A percentile compares a stretch with the other conserved stretches of the same genome.
Evolutionary conservation across 495 filamentous ascomycete genomes (phyloP).

Genomic region (Parathielavia appendiculata): DNA sequence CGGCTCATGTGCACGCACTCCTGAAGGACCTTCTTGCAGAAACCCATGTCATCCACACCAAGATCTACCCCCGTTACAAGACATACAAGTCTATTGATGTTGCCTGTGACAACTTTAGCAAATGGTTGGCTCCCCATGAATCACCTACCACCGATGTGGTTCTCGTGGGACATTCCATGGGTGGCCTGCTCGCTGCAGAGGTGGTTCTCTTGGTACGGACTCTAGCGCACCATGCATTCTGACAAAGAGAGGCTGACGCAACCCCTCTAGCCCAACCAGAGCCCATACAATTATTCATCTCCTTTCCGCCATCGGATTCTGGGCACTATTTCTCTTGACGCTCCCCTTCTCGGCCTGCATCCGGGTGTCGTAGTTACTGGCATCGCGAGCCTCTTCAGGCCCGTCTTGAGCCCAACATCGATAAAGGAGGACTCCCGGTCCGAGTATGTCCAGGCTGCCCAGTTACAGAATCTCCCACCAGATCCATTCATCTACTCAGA

Average conservation of each 20-base stretch:
- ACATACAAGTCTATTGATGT: slow-evolving; percentile 68
- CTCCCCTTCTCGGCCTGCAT: slow-evolving; percentile 83
- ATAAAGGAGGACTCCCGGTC: slow-evolving; percentile 8
- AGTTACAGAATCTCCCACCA: slow-evolving; percentile 25
- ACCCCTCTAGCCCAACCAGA: slow-evolving; percentile 16
- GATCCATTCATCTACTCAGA: slow-evolving; percentile 36
- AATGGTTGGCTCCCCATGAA: slow-evolving; percentile 78
- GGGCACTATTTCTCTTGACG: slow-evolving; percentile 80
- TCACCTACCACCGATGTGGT: slow-evolving; percentile 69
- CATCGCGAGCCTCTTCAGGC: slow-evolving; percentile 68
- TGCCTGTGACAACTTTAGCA: slow-evolving; percentile 74
- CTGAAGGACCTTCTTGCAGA: slow-evolving; percentile 62
- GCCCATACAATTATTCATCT: slow-evolving; percentile 6
- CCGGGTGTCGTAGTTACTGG: slow-evolving; percentile 79
- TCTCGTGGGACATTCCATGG: slow-evolving; percentile 85
- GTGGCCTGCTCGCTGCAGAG: slow-evolving; percentile 77
- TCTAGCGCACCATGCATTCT: neutral
- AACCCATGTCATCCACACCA: slow-evolving; percentile 77
- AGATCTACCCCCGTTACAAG: slow-evolving; percentile 88
- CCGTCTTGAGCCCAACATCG: slow-evolving; percentile 41
- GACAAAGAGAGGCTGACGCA: slow-evolving; percentile 7
- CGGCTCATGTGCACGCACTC: slow-evolving; percentile 77
- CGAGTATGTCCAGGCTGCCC: neutral
- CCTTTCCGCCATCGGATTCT: slow-evolving; percentile 71
- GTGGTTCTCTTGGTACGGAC: slow-evolving; percentile 55